phyloP scores from a whole-genome alignment of 495 filamentous ascomycete species.

The Trichoderma asperelloides region DNA sequence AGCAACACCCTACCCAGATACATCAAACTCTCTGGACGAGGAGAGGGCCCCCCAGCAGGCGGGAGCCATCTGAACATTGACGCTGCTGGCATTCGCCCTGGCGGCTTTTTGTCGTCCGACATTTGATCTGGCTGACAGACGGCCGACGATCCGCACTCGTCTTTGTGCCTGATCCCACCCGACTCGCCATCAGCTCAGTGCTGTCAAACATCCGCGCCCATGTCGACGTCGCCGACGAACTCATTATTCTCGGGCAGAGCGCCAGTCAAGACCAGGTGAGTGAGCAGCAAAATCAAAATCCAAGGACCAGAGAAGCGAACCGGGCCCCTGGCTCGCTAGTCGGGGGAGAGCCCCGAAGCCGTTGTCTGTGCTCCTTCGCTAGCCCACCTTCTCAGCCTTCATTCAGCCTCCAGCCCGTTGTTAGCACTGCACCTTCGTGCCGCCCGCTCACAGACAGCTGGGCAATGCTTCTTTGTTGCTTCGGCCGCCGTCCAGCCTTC shows the following conservation, averaged over 20 bases:
- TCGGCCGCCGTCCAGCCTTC: neutral
- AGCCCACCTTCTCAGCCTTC: neutral
- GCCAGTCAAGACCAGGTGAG: neutral
- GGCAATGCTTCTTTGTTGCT: neutral
- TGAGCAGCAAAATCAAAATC: neutral
- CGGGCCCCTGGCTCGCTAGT: conserved; percentile 1
- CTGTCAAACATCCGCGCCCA: neutral
- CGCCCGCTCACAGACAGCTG: neutral
- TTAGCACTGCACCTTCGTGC: neutral
- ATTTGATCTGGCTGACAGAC: neutral
- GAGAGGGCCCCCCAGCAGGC: no score
- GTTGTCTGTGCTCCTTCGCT: conserved; percentile 5
- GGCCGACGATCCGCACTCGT: neutral
- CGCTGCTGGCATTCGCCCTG: neutral
- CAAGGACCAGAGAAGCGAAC: conserved; percentile 1
- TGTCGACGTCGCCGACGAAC: neutral
- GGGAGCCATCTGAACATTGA: neutral
- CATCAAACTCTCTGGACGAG: no score
- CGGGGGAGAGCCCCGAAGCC: neutral
- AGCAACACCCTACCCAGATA: no score
- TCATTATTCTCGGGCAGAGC: neutral
- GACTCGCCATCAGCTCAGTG: neutral
- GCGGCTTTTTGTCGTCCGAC: neutral
- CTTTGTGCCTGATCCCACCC: neutral
- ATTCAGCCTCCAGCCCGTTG: neutral